phyloP scores from a whole-genome alignment of 2,329 filamentous ascomycete genomes.

The Microdochium bolleyi region DNA sequence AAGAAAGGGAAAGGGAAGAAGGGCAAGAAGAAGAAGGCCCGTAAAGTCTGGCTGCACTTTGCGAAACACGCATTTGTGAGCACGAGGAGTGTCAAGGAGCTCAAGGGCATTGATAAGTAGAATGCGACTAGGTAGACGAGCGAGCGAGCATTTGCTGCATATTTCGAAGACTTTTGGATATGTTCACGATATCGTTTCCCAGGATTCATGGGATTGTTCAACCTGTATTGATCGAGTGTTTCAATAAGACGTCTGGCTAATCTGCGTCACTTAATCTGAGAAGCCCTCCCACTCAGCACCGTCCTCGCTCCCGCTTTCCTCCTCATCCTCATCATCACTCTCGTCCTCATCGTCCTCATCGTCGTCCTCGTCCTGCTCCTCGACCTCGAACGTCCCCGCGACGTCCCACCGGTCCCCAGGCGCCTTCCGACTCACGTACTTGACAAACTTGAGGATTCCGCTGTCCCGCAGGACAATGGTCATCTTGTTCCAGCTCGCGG shows the following conservation, averaged over 20 bases:
- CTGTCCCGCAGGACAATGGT: constrained; percentile 83
- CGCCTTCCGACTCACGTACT: constrained; percentile 81
- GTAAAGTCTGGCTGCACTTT: constrained; percentile 72
- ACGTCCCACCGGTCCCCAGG: constrained; percentile 91
- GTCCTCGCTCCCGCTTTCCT: constrained; percentile 21
- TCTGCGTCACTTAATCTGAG: constrained; percentile 22
- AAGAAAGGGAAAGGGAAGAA: constrained; percentile 11
- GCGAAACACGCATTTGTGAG: constrained; percentile 72
- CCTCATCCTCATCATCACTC: constrained; percentile 18
- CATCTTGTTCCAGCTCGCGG: constrained; percentile 77
- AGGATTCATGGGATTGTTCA: too few species aligned
- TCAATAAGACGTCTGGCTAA: neutral
- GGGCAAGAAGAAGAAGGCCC: constrained; percentile 38
- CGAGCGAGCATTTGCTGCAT: neutral
- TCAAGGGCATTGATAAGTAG: constrained; percentile 28
- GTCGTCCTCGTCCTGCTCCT: constrained; percentile 39
- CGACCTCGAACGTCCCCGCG: constrained; percentile 68
- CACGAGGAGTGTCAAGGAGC: constrained; percentile 57
- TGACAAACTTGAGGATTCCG: constrained; percentile 86
- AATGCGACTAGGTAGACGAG: neutral
- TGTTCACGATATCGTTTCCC: too few species aligned
- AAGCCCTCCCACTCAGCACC: constrained; percentile 53
- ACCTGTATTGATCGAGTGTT: too few species aligned
- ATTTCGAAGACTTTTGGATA: neutral
- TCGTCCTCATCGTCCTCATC: constrained; percentile 26